phyloP scores from a whole-genome alignment of 345 rosid species.

The Nasturtium officinale region DNA sequence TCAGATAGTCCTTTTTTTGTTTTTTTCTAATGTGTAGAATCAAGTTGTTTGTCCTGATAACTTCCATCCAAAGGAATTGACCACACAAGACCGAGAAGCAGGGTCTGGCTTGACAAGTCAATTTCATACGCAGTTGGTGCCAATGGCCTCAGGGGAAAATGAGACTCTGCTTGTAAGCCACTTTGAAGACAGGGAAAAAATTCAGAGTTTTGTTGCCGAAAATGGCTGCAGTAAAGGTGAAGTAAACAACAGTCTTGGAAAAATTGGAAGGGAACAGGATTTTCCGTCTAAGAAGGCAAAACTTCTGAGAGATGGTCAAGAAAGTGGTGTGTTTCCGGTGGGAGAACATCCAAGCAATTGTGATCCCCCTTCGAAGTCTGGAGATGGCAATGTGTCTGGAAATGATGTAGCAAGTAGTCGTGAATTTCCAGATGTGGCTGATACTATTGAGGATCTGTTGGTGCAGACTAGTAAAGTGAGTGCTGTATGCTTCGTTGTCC shows the following conservation, averaged over 20 bases:
- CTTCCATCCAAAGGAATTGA: constrained; percentile 74
- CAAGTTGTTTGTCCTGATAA: constrained; percentile 60
- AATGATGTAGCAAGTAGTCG: constrained; percentile 50
- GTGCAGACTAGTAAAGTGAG: constrained; percentile 90
- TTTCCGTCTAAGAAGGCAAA: constrained; percentile 59
- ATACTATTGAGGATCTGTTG: constrained; percentile 86
- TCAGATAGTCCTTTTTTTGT: constrained; percentile 1
- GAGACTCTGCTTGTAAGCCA: constrained; percentile 57
- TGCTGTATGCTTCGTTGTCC: constrained; percentile 19
- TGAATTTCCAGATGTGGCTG: constrained; percentile 83
- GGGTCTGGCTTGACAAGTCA: constrained; percentile 71
- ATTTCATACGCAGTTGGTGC: constrained; percentile 63
- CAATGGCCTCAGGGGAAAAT: constrained; percentile 50
- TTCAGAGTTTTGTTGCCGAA: constrained; percentile 38
- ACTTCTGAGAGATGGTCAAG: constrained; percentile 48
- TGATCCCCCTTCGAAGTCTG: constrained; percentile 39
- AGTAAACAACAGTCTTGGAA: constrained; percentile 40
- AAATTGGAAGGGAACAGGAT: constrained; percentile 44
- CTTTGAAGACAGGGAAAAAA: constrained; percentile 48
- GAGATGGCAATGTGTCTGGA: constrained; percentile 42
- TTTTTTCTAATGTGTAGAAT: constrained; percentile 57
- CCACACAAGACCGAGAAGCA: constrained; percentile 67
- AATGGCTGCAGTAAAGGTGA: constrained; percentile 32
- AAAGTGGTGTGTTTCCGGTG: constrained; percentile 42
- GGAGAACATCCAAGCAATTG: constrained; percentile 44